These are phyloP conservation scores for Penicillium sp. DNA, from an alignment of 2,329 filamentous ascomycete genomes.

Conservation along the genomic window DNA sequence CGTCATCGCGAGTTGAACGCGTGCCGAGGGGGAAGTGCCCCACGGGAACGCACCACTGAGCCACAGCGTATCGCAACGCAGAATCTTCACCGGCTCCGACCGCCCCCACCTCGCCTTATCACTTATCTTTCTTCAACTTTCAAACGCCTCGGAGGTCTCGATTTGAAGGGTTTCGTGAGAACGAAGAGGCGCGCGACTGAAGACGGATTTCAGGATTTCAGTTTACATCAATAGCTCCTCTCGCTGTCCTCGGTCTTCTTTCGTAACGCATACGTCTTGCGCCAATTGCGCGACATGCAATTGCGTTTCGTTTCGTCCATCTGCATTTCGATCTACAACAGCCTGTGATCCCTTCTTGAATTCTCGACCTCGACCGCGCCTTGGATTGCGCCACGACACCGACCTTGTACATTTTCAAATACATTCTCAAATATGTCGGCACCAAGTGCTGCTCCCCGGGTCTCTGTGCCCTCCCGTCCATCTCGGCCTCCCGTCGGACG, in stretches of 20 bases:
- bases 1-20: slow-evolving; percentile 11
- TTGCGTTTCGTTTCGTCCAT: background rate
- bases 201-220: no score
- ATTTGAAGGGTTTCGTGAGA: no score
- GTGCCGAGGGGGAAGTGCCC: slow-evolving; percentile 1
- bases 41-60: slow-evolving; percentile 14
- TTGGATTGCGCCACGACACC: no score
- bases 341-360: no score
- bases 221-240: no score
- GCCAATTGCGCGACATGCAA: background rate
- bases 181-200: no score
- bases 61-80: slow-evolving; percentile 7
- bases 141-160: background rate
- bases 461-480: slow-evolving; percentile 26
- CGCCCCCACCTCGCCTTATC: slow-evolving; percentile 9
- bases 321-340: background rate
- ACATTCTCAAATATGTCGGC: slow-evolving; percentile 26
- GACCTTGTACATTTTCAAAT: background rate
- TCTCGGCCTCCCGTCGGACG: slow-evolving; percentile 32
- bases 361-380: no score
- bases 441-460: slow-evolving; percentile 26
- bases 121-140: slow-evolving; percentile 9
- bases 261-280: background rate
- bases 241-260: background rate
- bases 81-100: slow-evolving; percentile 8